Base-by-base conservation (phyloP, 2,329 filamentous ascomycete species). In the Alternaria conjuncta region DNA sequence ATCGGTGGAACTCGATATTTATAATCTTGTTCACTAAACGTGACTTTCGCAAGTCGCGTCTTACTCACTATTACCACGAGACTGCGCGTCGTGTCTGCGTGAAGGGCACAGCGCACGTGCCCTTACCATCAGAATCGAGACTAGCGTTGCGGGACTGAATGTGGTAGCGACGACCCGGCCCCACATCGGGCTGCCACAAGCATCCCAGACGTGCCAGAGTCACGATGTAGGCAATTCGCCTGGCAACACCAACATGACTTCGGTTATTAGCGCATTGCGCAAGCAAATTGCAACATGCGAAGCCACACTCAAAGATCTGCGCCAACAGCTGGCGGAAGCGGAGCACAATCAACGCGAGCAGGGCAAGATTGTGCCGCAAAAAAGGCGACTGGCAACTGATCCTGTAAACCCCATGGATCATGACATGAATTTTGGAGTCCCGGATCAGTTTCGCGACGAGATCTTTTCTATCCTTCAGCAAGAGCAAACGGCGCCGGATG, bases 231-330 rank as follows among this genome's bases (percentile, higher is more conserved):
- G 51, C 49, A 18, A 28, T 23, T 60, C 61, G 12, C 49, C 51
- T 47, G 51, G 20, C 55, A 30, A 54, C 50, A 28, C 45, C 50
- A 67, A 49, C 21, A 70, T 69, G 66, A 45, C 44, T 30, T 54
- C 65, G n/a, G 63, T 78, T 36, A 71, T 83, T 61, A 71, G 74
- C n/a, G 76, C 77, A 25, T 73, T 84, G 47, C 79, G 78, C 55
- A 69, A 79, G 63, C 82, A 84, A 60, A 82, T 85, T 56, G 72
- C 75, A 44, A 73, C 76, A 47, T 81, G 82, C 56, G 82, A 84
- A 71, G 70, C 71, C 9, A 80, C 81, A 55, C 76, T 85, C 6
- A 69, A 70, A 25, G 74, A 78, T 44, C 75, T 84, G 26, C 79
- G 78, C 50, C 70, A 75, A 32, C 81, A 84, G 63, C 76, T 84